Percentiles rank a stretch among this genome's conserved stretches.
Evolutionary conservation across 2,329 filamentous ascomycete species (phyloP).

Genomic region (Fusarium albosuccineum): DNA sequence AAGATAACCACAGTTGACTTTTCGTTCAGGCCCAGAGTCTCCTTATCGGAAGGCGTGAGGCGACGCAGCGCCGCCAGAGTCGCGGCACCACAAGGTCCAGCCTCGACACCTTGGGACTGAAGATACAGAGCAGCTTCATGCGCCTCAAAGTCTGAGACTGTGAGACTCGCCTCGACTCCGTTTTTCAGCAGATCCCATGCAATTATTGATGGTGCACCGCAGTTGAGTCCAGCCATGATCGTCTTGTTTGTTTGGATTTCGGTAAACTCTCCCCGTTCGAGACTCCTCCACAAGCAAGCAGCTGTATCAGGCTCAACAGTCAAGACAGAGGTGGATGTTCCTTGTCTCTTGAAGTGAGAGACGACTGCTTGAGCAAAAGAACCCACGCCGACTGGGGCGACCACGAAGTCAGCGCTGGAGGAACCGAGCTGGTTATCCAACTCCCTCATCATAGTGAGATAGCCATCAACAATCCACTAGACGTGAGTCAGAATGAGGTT

Average conservation of each 20-base stretch:
- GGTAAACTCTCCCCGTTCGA: constrained; percentile 61
- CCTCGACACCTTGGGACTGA: constrained; percentile 57
- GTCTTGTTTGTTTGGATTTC: constrained; percentile 69
- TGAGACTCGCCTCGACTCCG: constrained; percentile 71
- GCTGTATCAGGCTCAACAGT: constrained; percentile 78
- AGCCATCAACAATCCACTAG: constrained; percentile 82
- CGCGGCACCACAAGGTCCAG: constrained; percentile 75
- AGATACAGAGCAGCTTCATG: constrained; percentile 71
- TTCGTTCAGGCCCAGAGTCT: constrained; percentile 53
- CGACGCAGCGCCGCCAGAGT: constrained; percentile 68
- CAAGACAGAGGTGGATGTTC: constrained; percentile 59
- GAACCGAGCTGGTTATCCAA: constrained; percentile 69
- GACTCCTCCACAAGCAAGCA: constrained; percentile 67
- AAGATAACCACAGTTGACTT: constrained; percentile 74
- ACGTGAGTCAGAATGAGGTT: neutral
- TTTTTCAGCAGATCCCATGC: constrained; percentile 72
- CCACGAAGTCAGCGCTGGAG: constrained; percentile 59
- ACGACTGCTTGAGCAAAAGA: constrained; percentile 78
- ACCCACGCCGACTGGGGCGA: constrained; percentile 80
- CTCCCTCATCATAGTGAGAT: constrained; percentile 78
- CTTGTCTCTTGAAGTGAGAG: constrained; percentile 69
- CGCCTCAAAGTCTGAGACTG: constrained; percentile 72
- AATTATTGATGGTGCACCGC: constrained; percentile 74
- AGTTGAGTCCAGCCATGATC: constrained; percentile 82
- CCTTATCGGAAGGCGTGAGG: constrained; percentile 53